Evolutionary conservation across 2,329 filamentous ascomycete genomes (phyloP).

Genomic region (Fusarium torreyae): DNA sequence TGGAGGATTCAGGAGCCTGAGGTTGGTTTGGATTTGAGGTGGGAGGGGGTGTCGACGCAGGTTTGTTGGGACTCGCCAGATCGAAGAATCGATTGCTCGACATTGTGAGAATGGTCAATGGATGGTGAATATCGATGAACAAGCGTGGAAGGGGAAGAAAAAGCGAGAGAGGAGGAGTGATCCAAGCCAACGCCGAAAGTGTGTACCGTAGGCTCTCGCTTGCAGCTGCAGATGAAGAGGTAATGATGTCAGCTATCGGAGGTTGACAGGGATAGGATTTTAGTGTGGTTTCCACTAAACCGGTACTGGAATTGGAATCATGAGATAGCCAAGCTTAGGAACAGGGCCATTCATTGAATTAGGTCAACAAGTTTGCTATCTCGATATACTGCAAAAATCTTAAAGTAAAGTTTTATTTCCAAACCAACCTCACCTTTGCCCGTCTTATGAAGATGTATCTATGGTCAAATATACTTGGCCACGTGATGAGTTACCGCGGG

Average conservation of each 20-base stretch:
- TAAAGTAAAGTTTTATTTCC: background rate
- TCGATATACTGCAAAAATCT: background rate
- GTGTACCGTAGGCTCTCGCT: slow-evolving; percentile 25
- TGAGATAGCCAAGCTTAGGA: background rate
- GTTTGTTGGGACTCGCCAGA: slow-evolving; percentile 40
- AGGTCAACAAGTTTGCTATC: background rate
- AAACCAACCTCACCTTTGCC: background rate
- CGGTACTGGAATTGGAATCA: slow-evolving; percentile 1
- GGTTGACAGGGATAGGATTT: slow-evolving; percentile 19
- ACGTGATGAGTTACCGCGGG: slow-evolving; percentile 10
- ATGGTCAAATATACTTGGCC: slow-evolving; percentile 4
- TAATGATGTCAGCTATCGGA: slow-evolving; percentile 50
- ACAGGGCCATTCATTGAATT: background rate
- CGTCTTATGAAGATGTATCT: background rate
- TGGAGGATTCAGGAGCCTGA: slow-evolving; percentile 34
- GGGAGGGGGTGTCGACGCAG: slow-evolving; percentile 16
- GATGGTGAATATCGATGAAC: slow-evolving; percentile 1
- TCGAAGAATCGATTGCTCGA: slow-evolving; percentile 54
- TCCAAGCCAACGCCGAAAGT: slow-evolving; percentile 9
- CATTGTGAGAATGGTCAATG: slow-evolving; percentile 46
- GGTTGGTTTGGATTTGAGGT: slow-evolving; percentile 28
- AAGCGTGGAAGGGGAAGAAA: slow-evolving; percentile 13
- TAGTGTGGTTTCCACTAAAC: slow-evolving; percentile 23
- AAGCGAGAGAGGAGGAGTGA: slow-evolving; percentile 6
- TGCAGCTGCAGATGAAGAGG: slow-evolving; percentile 28